phyloP scores from a whole-genome alignment of 192 early-diverging fungal species.

The Rhizoclosmatium sp. region DNA sequence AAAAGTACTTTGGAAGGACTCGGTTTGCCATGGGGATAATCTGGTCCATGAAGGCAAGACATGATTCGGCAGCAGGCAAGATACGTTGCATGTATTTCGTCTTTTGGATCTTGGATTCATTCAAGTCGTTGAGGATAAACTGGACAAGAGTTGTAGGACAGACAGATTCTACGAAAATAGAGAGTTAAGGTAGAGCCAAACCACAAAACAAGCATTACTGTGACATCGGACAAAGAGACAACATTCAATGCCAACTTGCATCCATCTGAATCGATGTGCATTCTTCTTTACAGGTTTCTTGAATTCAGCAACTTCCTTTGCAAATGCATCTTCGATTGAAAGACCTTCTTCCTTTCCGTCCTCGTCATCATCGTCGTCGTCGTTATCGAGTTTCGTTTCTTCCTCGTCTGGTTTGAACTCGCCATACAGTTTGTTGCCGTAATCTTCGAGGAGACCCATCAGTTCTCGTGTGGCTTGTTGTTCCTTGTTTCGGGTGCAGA shows the following conservation, averaged over 20 bases:
- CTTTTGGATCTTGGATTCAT: conserved; percentile 46
- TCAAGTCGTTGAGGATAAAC: conserved; percentile 43
- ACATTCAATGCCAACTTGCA: conserved; percentile 52
- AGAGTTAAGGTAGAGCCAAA: not conserved
- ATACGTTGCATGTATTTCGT: conserved; percentile 42
- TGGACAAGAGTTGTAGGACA: conserved; percentile 44
- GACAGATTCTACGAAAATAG: conserved; percentile 31
- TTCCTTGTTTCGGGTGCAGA: conserved; percentile 42
- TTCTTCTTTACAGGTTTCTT: not conserved
- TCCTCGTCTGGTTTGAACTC: not conserved
- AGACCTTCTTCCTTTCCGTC: conserved; percentile 26
- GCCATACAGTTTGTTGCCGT: conserved; percentile 41
- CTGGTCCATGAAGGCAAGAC: conserved; percentile 5
- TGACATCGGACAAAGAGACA: conserved; percentile 44
- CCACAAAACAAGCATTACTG: conserved; percentile 13
- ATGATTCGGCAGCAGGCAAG: conserved; percentile 21
- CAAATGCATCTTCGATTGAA: conserved; percentile 42
- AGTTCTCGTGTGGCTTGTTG: conserved; percentile 41
- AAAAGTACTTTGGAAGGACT: conserved; percentile 14
- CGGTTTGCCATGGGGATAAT: conserved; percentile 24
- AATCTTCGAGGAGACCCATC: conserved; percentile 42
- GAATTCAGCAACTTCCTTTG: conserved; percentile 38
- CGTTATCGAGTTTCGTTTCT: not conserved
- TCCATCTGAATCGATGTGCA: conserved; percentile 44
- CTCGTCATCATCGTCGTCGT: conserved; percentile 1